Percentiles rank a stretch among this genome's conserved stretches.
Conservation (phyloP, 352 stramenopile species). For the Globisporangium echinulatum region DNA sequence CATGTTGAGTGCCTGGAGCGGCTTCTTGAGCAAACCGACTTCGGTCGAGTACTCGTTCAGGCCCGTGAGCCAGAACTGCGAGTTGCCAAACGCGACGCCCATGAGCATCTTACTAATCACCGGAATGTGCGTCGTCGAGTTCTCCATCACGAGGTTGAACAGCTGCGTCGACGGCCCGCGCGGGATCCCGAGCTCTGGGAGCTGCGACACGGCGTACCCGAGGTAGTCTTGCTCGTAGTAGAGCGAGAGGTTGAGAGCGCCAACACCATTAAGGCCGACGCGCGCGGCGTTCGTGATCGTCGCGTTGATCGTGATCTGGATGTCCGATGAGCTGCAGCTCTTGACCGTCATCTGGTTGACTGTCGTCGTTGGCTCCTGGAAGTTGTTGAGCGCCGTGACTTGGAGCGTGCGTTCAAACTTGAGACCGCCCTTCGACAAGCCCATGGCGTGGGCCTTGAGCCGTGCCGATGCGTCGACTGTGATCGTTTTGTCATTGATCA, state of each 20-base stretch:
- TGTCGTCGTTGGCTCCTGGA: slow-evolving; percentile 27
- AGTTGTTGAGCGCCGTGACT: slow-evolving; percentile 48
- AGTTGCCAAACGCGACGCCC: slow-evolving; percentile 19
- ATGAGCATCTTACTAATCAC: slow-evolving; percentile 34
- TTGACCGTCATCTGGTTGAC: slow-evolving; percentile 56
- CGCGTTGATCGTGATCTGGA: slow-evolving; percentile 49
- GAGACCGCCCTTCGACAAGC: slow-evolving; percentile 42
- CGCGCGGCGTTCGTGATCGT: slow-evolving; percentile 24
- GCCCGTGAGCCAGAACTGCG: slow-evolving; percentile 11
- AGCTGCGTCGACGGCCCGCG: slow-evolving; percentile 39
- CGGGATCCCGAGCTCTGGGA: slow-evolving; percentile 36
- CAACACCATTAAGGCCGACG: slow-evolving; percentile 25
- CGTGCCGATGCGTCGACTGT: slow-evolving; percentile 26
- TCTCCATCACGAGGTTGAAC: slow-evolving; percentile 37
- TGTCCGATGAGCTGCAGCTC: slow-evolving; percentile 26
- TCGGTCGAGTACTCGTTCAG: slow-evolving; percentile 20
- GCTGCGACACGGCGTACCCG: slow-evolving; percentile 44
- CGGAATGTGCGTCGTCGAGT: slow-evolving; percentile 16
- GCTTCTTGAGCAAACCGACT: slow-evolving; percentile 13
- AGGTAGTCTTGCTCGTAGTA: slow-evolving; percentile 60
- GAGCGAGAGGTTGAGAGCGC: slow-evolving; percentile 58
- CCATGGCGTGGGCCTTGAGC: slow-evolving; percentile 37
- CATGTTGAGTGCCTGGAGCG: slow-evolving; percentile 22
- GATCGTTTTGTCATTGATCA: slow-evolving; percentile 31
- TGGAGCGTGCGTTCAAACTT: slow-evolving; percentile 36